A percentile compares a stretch with the other conserved stretches of the same genome.
phyloP scores from a whole-genome alignment of 2,329 filamentous ascomycete species.

The Ascochyta rabiei region DNA sequence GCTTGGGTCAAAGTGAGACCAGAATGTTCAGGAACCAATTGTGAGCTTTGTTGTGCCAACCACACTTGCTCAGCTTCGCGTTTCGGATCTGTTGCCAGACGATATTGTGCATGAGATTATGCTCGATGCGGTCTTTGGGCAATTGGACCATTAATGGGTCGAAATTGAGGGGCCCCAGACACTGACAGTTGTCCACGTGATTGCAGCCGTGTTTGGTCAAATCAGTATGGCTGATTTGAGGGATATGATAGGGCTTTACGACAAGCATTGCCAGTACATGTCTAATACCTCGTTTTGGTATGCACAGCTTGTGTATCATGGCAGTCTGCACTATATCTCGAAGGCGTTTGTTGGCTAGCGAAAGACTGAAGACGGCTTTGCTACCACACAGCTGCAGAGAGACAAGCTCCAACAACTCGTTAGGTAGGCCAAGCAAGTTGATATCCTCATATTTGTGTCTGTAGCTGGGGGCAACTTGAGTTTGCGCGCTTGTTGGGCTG shows the following conservation, averaged over 20 bases:
- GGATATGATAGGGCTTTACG: background rate
- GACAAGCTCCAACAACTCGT: background rate
- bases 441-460: background rate
- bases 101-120: background rate
- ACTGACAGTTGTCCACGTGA: background rate
- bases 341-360: background rate
- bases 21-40: background rate
- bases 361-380: background rate
- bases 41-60: background rate
- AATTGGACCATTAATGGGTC: background rate
- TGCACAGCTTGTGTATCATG: background rate
- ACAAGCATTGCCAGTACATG: background rate
- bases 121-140: background rate
- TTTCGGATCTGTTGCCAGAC: background rate
- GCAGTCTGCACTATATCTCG: background rate
- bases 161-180: background rate
- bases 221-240: background rate
- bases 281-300: background rate
- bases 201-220: background rate
- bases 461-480: background rate
- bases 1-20: background rate
- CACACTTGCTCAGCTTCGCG: background rate
- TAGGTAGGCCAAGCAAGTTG: background rate
- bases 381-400: background rate
- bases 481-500: background rate